phyloP scores from a whole-genome alignment of 2,329 filamentous ascomycete genomes.

The Pseudogymnoascus sp. region DNA sequence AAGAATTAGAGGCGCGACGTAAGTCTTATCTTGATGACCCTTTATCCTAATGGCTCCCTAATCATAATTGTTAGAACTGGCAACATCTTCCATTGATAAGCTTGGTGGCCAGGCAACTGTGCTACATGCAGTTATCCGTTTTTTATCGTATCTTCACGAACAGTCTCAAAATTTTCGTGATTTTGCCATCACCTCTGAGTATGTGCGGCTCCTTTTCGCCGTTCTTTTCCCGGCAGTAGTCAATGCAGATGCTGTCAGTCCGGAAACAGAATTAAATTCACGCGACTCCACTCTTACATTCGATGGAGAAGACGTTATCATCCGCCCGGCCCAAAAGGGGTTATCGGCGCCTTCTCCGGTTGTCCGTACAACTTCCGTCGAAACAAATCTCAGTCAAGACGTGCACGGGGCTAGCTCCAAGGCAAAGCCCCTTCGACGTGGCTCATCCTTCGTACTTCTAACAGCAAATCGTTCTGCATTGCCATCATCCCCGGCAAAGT shows the following conservation, averaged over 20 bases:
- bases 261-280: conserved; percentile 81
- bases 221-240: conserved; percentile 84
- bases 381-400: conserved; percentile 41
- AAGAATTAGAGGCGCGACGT: conserved; percentile 50
- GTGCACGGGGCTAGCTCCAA: conserved; percentile 32
- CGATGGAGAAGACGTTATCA: conserved; percentile 76
- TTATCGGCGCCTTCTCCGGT: conserved; percentile 59
- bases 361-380: conserved; percentile 63
- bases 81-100: conserved; percentile 40
- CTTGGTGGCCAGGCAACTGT: conserved; percentile 55
- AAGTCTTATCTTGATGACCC: conserved; percentile 24
- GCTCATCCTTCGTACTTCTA: conserved; percentile 86
- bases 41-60: neutral
- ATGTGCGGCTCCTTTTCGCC: conserved; percentile 69
- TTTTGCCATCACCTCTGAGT: conserved; percentile 72
- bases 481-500: conserved; percentile 52
- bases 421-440: conserved; percentile 63
- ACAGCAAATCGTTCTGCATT: conserved; percentile 57
- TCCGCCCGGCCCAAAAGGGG: conserved; percentile 47
- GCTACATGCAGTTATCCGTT: conserved; percentile 69
- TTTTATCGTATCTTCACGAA: conserved; percentile 71
- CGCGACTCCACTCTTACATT: conserved; percentile 75
- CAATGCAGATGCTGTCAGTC: conserved; percentile 72
- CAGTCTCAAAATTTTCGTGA: conserved; percentile 73
- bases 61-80: conserved; percentile 27